Evolutionary conservation across 306 rosid genomes (phyloP).

Genomic region (Hylodesmum podocarpum): DNA sequence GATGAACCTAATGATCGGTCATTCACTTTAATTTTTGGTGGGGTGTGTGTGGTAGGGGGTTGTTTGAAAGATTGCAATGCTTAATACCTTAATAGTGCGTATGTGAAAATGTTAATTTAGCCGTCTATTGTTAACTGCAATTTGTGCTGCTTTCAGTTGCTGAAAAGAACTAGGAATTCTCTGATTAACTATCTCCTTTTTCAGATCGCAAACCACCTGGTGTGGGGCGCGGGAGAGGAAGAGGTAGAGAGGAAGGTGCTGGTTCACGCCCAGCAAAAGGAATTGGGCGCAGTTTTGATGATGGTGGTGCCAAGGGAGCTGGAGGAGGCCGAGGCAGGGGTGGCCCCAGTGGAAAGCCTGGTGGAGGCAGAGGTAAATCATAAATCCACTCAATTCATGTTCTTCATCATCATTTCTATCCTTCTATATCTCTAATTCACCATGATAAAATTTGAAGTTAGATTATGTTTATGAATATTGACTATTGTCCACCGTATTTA

Average conservation of each 20-base stretch:
- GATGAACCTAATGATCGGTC: neutral
- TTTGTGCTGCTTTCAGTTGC: neutral
- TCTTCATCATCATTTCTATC: neutral
- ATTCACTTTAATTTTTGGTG: conserved; percentile 8
- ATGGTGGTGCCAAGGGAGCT: conserved; percentile 68
- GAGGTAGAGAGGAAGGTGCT: conserved; percentile 78
- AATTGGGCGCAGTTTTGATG: conserved; percentile 81
- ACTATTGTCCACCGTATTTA: neutral
- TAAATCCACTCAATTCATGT: neutral
- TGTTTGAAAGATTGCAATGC: neutral
- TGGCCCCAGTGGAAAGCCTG: conserved; percentile 66
- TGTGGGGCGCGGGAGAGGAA: conserved; percentile 91
- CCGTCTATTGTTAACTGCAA: neutral
- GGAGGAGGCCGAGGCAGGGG: conserved; percentile 89
- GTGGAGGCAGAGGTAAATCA: conserved; percentile 72
- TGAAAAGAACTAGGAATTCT: neutral
- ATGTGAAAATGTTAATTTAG: neutral
- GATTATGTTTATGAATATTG: conserved; percentile 4
- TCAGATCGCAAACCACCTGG: conserved; percentile 92
- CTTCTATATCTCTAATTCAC: conserved; percentile 1
- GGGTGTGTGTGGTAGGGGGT: too few species aligned
- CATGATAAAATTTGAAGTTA: neutral
- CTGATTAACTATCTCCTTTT: conserved; percentile 21
- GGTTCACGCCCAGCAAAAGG: conserved; percentile 78
- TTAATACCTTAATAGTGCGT: neutral